Evolutionary conservation across 2,329 filamentous ascomycete species (phyloP), one percentile per base, ranked within the genome.

Genomic region (Fusarium incarnatum): DNA sequence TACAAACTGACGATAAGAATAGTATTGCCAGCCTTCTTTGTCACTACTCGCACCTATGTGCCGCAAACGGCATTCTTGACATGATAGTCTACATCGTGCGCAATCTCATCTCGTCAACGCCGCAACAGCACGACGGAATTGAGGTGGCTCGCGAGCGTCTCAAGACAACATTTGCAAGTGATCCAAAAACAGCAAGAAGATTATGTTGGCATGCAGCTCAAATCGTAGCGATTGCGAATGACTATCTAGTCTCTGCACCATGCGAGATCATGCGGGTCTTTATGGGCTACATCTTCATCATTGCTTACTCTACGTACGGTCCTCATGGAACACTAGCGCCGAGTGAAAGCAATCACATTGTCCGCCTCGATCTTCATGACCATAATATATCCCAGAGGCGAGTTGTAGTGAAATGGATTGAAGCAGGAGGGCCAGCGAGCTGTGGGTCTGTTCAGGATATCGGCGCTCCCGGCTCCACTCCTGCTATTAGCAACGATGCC

Each of bases 201-300:
- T 6, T 58, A 0, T 58, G 56, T n/a, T 58, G 56, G 56, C 56
- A 58, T 4, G 56, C 56, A 15, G 37, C 56, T 1, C 56, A 58
- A 2, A 58, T 58, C 1, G 56, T 58, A 3, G 48, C 56, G 0
- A 54, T 54, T 0, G 56, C 56, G 3, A 55, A 58, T 11, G 56
- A 58, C 0, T 58, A 58, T 4, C 7, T 58, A 13, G 56, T 58
- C 4, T 58, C 56, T 28, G 56, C 56, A 0, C 56, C 56, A 15
- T 58, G 56, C 48, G 56, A 58, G 13, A 58, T 58, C 18, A 58
- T 58, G 56, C 18, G 56, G 3, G 56, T 58, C 1, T 58, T 58
- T 16, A 58, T 58, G 56, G 56, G 56, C 2, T 58, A 54, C 11
- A 55, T 58, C 3, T 54, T 58, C 10, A 54, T 58, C 8, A 58